A percentile compares a stretch with the other conserved stretches of the same genome.
These are phyloP conservation scores for Solanum aculeatissimum DNA, from an alignment of 305 asterid species.

Conservation along the genomic window DNA sequence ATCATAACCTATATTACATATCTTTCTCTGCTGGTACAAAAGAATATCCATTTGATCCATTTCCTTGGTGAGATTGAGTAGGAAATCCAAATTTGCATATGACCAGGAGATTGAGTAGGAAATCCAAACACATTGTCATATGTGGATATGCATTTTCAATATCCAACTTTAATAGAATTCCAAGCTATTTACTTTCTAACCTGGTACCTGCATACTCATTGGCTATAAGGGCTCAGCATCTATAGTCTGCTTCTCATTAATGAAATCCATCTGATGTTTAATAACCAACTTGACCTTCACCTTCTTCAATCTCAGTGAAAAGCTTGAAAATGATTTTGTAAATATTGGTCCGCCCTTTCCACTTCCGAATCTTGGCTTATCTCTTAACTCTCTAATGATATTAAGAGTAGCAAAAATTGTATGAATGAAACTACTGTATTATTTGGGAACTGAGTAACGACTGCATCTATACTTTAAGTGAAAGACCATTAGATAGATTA, in stretches of 20 bases:
- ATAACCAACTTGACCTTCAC: not conserved
- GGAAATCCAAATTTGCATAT: not conserved
- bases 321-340: not conserved
- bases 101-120: not conserved
- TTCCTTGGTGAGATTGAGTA: not conserved
- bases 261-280: not conserved
- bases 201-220: not conserved
- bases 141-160: not conserved
- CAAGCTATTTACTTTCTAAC: not conserved
- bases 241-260: not conserved
- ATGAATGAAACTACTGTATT: not conserved
- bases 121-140: not conserved
- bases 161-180: not conserved
- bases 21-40: not conserved
- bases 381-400: not conserved
- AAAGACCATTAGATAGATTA: not conserved
- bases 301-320: not conserved
- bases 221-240: not conserved
- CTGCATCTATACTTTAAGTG: not conserved
- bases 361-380: not conserved
- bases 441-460: not conserved
- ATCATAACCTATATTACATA: not conserved
- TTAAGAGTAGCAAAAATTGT: not conserved
- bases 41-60: not conserved
- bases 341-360: not conserved